These are phyloP conservation scores for Linnemannia schmuckeri DNA, from an alignment of 192 early-diverging fungal species.

Conservation along the genomic window DNA sequence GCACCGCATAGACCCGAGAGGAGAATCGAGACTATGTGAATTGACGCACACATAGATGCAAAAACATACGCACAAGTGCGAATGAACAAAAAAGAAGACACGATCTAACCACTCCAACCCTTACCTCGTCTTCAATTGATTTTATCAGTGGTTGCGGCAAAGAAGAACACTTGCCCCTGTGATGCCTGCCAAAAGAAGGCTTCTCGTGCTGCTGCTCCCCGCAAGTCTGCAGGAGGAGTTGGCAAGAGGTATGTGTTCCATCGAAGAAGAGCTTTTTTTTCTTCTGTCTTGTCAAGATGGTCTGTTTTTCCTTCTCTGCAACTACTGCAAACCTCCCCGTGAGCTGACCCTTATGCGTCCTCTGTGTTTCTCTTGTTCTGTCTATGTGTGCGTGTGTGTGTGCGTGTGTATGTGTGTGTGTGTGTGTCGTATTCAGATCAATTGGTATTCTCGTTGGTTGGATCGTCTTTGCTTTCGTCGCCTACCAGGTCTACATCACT, in stretches of 20 bases:
- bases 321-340: not conserved
- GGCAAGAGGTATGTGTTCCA: conserved; percentile 41
- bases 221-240: conserved; percentile 28
- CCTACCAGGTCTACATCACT: conserved; percentile 75
- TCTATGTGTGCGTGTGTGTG: not conserved
- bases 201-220: conserved; percentile 30
- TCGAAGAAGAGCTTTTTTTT: not conserved
- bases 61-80: not conserved
- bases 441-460: conserved; percentile 73
- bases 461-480: conserved; percentile 74
- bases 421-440: conserved; percentile 28
- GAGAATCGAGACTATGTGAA: not conserved
- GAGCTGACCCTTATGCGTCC: not conserved
- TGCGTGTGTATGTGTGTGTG: no score
- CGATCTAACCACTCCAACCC: not conserved
- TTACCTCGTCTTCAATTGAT: not conserved
- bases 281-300: not conserved
- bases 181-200: conserved; percentile 53
- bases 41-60: not conserved
- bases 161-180: conserved; percentile 46
- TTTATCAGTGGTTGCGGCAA: conserved; percentile 20
- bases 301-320: not conserved
- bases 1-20: not conserved
- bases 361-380: not conserved
- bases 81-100: not conserved